Evolutionary conservation across 2,329 filamentous ascomycete genomes (phyloP).

Genomic region (Colletotrichum sp.): DNA sequence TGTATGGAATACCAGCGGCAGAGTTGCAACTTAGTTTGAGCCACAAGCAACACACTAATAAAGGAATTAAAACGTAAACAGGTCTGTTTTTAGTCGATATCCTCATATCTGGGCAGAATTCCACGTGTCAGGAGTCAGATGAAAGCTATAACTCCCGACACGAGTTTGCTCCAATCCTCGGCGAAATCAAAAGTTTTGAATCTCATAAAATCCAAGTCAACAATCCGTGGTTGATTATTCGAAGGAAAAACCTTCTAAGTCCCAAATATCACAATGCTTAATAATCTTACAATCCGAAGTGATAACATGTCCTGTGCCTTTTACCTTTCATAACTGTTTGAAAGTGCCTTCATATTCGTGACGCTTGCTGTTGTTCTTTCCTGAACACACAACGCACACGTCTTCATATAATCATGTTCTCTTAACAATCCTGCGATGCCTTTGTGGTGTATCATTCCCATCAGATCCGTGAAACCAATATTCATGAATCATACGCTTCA

Average conservation of each 20-base stretch:
- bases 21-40: too few species aligned
- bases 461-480: background rate
- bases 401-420: background rate
- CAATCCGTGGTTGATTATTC: background rate
- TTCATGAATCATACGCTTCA: background rate
- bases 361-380: background rate
- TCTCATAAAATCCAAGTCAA: background rate
- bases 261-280: background rate
- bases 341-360: background rate
- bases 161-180: background rate
- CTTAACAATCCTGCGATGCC: background rate
- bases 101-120: too few species aligned
- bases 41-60: too few species aligned
- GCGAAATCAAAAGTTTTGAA: background rate
- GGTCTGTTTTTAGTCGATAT: too few species aligned
- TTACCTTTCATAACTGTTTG: background rate
- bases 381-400: background rate
- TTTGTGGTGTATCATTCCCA: background rate
- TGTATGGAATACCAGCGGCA: background rate
- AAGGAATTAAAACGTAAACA: too few species aligned
- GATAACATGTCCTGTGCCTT: background rate
- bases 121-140: too few species aligned
- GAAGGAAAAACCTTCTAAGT: background rate
- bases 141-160: background rate
- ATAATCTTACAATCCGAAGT: background rate